phyloP scores from a whole-genome alignment of 345 rosid species.

The Euphorbia peplus region DNA sequence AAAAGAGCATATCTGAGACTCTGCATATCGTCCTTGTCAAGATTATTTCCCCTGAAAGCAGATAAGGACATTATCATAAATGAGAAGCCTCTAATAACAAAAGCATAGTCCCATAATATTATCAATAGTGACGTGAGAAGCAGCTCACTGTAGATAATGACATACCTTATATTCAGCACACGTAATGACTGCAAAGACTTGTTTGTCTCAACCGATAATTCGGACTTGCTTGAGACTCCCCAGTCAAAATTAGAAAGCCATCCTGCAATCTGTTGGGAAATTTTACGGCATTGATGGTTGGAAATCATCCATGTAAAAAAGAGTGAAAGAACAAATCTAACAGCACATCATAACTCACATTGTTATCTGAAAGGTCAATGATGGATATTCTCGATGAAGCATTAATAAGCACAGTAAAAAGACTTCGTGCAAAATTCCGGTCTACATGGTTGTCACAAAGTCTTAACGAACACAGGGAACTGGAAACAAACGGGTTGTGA shows the following conservation, averaged over 20 bases:
- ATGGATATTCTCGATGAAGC: slow-evolving; percentile 47
- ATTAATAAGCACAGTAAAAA: slow-evolving; percentile 59
- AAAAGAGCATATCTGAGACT: slow-evolving; percentile 53
- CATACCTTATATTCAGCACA: slow-evolving; percentile 70
- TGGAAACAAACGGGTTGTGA: slow-evolving; percentile 26
- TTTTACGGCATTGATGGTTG: background rate
- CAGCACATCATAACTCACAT: slow-evolving; percentile 44
- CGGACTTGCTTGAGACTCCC: slow-evolving; percentile 34
- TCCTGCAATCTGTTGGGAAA: slow-evolving; percentile 57
- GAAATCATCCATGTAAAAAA: background rate
- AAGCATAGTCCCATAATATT: slow-evolving; percentile 1
- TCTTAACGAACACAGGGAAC: slow-evolving; percentile 62
- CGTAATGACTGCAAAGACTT: slow-evolving; percentile 57
- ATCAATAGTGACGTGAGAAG: slow-evolving; percentile 1
- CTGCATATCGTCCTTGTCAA: slow-evolving; percentile 54
- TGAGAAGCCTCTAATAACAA: background rate
- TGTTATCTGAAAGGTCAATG: slow-evolving; percentile 84
- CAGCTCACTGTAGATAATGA: slow-evolving; percentile 2
- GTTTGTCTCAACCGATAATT: slow-evolving; percentile 23
- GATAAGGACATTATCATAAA: slow-evolving; percentile 20
- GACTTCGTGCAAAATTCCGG: slow-evolving; percentile 35
- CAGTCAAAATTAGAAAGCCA: slow-evolving; percentile 64
- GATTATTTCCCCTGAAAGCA: slow-evolving; percentile 65
- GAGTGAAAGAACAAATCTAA: background rate
- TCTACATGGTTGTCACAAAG: slow-evolving; percentile 53